Base-by-base conservation (phyloP, 257 asterid genomes). In the Ehretia macrophylla region DNA sequence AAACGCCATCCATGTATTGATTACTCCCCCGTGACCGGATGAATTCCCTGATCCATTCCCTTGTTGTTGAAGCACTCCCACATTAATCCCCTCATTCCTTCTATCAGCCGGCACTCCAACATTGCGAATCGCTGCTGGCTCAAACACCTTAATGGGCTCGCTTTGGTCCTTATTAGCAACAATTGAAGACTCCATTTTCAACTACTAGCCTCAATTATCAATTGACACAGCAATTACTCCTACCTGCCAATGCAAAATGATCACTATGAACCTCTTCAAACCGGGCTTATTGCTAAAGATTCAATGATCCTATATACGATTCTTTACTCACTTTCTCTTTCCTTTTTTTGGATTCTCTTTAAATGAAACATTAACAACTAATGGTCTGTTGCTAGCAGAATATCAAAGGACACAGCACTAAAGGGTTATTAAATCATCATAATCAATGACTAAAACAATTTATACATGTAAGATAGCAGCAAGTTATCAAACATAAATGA, bases 1-100 rank as follows among this genome's bases (percentile, higher is more conserved):
- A 67, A 90, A 84, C 11, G 92, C 95, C 95, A 86, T 86, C 97
- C 97, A 86, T 67, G 70, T 89, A 62, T 60, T 62, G n/a, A 47
- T 32, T 22, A 22, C 52, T 27, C 55, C 71, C 17, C 18, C 53
- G 5, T 53, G 18, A 16, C 63, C 63, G 17, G 65, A 22, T 47
- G 19, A 50, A 46, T 40, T 63, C 55, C 55, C 62, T 11, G 78
- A 66, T 32, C 27, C 58, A 51, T 56, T 79, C 45, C 77, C 89
- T 58, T 57, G 63, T 65, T 1, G 32, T 40, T 73, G 62, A 64
- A 63, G 23, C 60, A 58, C 79, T 67, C 67, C 55, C 44, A 77
- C 66, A 61, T n/a, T 55, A 59, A 53, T 32, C 14, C 63, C 71
- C 42, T 66, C 72, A 32, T 57, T 57, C 67, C 61, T 69, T 58